Conservation (phyloP, 2,329 filamentous ascomycete species). For the Fusarium chlamydosporum region DNA sequence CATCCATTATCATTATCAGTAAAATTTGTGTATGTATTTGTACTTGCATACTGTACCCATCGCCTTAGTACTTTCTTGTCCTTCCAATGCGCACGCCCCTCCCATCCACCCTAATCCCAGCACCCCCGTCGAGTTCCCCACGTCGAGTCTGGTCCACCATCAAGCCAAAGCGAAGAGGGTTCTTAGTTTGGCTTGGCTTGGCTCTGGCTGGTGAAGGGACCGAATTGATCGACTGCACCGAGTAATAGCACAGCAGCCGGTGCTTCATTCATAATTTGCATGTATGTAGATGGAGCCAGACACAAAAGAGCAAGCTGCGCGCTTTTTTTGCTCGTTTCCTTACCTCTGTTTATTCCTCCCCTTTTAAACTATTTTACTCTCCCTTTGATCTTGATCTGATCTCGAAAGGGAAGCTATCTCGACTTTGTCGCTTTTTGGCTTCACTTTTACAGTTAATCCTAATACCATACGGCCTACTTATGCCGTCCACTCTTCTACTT, state of each 20-base stretch:
- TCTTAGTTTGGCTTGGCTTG: conserved; percentile 44
- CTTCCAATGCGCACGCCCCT: conserved; percentile 40
- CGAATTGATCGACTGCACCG: conserved; percentile 37
- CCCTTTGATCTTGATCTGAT: conserved; percentile 17
- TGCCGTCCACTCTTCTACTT: conserved; percentile 39
- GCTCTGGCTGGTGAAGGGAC: conserved; percentile 39
- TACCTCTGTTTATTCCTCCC: conserved; percentile 17
- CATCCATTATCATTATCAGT: conserved; percentile 24
- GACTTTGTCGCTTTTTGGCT: conserved; percentile 26
- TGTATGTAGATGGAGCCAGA: conserved; percentile 24
- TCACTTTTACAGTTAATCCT: conserved; percentile 25
- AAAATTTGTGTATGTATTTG: conserved; percentile 34
- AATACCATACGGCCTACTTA: conserved; percentile 25
- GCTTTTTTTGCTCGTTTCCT: conserved; percentile 44
- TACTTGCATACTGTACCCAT: conserved; percentile 25
- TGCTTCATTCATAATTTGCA: conserved; percentile 50
- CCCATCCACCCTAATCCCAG: conserved; percentile 31
- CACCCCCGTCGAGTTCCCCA: conserved; percentile 41
- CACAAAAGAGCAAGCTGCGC: conserved; percentile 50
- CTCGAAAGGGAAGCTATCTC: conserved; percentile 8
- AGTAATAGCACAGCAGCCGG: conserved; percentile 38
- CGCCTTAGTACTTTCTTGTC: neutral
- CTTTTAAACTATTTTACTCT: conserved; percentile 15
- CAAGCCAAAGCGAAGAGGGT: conserved; percentile 35
- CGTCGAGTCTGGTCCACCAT: conserved; percentile 37